Conservation (phyloP, 371 early-diverging fungal genomes). For the Lichtheimia ornata region DNA sequence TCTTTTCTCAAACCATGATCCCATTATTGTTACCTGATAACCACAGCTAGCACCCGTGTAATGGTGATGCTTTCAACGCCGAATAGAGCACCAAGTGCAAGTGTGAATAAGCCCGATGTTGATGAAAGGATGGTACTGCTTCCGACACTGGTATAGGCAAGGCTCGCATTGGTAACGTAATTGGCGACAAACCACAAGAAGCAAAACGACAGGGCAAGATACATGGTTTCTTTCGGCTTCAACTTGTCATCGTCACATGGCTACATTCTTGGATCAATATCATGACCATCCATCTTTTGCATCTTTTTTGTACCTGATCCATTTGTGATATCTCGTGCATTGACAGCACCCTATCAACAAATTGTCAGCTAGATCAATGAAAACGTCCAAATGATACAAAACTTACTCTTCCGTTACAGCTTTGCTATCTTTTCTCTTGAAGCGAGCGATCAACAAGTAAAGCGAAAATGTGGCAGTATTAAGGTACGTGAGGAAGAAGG, state of each 20-base stretch:
- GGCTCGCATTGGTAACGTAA: conserved; percentile 73
- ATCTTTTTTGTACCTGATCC: not conserved
- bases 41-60: conserved; percentile 60
- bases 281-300: too few species aligned
- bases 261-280: not conserved
- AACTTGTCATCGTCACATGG: conserved; percentile 8
- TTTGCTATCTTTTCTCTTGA: conserved; percentile 25
- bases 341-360: not conserved
- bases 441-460: conserved; percentile 43
- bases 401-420: not conserved
- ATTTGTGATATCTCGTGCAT: not conserved
- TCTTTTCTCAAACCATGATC: not conserved
- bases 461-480: conserved; percentile 80
- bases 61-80: conserved; percentile 64
- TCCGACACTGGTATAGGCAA: conserved; percentile 79
- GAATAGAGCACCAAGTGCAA: conserved; percentile 68
- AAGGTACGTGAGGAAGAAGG: conserved; percentile 79
- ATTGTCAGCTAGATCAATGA: not conserved
- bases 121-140: conserved; percentile 60
- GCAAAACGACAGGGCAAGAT: conserved; percentile 72
- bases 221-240: conserved; percentile 55
- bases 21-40: conserved; percentile 39
- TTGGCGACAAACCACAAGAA: conserved; percentile 83
- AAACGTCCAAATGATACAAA: not conserved
- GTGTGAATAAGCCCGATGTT: conserved; percentile 66